Evolutionary conservation across 805 yeast species (phyloP), one percentile per base, ranked within the genome.

Genomic region (Priceomyces fermenticarens): DNA sequence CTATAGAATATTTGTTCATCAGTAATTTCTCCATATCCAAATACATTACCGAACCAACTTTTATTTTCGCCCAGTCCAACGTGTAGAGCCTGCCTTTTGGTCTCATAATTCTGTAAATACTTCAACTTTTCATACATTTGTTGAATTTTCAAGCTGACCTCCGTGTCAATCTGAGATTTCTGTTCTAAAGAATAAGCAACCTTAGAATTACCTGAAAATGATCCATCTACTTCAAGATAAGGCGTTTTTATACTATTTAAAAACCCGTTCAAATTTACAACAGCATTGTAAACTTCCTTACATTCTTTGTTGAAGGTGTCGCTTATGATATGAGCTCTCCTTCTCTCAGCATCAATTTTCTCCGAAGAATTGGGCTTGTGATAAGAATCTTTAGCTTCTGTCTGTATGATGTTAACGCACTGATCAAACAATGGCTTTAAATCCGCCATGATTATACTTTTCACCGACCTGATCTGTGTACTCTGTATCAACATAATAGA

Each of bases 121-220:
- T 73, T 75, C 35, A 78, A 65, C 51, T 78, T 73, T 42, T 75
- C 77, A 44, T 71, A 71, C 47, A 77, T 64, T 42, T 71, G 70
- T 47, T 77, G 81, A 35, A 80, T 49, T 52, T 77, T 75, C 16
- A 72, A 51, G 42, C 78, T 70, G 32, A 78, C 66, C 43, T 78
- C 80, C 36, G 77, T 73, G 47, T 80, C 85, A 15, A 81, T 68
- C 29, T 70, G 67, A 44, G 78, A 78, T 49, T 79, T 76, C 30
- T 79, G 82, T 8, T 60, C 66, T 25, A 70, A 67, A 17, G 72
- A 51, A 55, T 77, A 63, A 5, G 48, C 49, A 10, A 36, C 35
- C 3, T 29, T 6, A 3, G 44, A 27, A 20, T 35, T 20, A 37
- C 44, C 11, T 8, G 20, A n/a, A 35, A 25, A 25, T 40, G 44